Percentiles rank a stretch among this genome's conserved stretches.
Evolutionary conservation across 2,329 filamentous ascomycete genomes (phyloP).

Genomic region (Macroventuria anomochaeta): DNA sequence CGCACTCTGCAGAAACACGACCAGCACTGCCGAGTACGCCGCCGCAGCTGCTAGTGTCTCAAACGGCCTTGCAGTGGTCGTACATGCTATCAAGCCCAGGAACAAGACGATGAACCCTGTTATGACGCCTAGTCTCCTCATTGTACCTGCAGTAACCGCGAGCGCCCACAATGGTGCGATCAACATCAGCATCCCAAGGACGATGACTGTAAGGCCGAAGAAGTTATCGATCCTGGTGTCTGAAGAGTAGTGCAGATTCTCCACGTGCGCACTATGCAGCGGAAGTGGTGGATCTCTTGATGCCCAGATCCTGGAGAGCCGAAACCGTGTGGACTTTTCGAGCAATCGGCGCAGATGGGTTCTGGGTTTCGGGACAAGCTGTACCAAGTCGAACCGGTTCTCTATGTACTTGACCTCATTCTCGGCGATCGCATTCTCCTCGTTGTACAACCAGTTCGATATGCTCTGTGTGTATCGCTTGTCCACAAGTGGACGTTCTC

Average conservation of each 20-base stretch:
- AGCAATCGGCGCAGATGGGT: background rate
- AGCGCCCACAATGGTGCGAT: background rate
- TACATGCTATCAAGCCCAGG: background rate
- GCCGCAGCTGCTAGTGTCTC: background rate
- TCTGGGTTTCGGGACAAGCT: background rate
- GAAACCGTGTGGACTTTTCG: background rate
- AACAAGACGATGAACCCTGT: background rate
- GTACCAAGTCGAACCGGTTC: too few relatives aligned
- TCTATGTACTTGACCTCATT: too few relatives aligned
- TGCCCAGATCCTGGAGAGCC: background rate
- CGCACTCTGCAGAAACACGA: background rate
- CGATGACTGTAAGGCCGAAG: background rate
- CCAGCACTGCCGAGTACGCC: slow-evolving; percentile 1
- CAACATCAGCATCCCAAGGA: background rate
- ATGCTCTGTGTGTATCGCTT: background rate
- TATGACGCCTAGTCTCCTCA: background rate
- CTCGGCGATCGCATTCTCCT: background rate
- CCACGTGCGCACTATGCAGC: background rate
- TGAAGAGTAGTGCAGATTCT: background rate
- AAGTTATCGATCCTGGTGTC: background rate
- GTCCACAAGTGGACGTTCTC: background rate
- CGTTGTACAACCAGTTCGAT: background rate
- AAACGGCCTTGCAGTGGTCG: background rate
- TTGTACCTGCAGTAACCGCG: background rate
- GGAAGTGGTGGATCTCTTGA: background rate